Percentiles rank a stretch among this genome's conserved stretches.
Conservation (phyloP, 768 basidiomycete genomes). For the Inosperma sp. region DNA sequence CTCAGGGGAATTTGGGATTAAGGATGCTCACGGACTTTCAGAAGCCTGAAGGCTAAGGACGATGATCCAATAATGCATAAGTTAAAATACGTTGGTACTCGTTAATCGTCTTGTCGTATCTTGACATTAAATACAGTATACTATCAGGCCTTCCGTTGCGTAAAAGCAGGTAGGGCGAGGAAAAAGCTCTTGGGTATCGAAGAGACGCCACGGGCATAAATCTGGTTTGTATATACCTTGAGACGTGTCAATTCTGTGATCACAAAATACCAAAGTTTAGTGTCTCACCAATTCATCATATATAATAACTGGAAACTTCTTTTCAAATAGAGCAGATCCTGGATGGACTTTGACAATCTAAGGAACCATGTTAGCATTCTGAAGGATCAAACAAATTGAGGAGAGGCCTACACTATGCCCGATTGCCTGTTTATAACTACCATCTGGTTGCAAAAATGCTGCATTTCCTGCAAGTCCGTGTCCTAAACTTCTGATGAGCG, state of each 20-base stretch:
- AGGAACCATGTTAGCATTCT: not conserved
- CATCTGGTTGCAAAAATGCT: constrained; percentile 81
- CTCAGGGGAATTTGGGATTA: no score
- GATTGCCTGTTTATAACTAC: constrained; percentile 79
- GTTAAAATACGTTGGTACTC: no score
- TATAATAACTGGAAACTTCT: constrained; percentile 81
- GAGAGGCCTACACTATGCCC: constrained; percentile 53
- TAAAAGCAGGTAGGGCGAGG: constrained; percentile 20
- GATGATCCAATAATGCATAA: no score
- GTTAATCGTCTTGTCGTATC: no score
- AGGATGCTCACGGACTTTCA: no score
- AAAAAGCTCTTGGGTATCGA: constrained; percentile 58
- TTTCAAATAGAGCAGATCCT: constrained; percentile 73
- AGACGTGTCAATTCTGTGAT: not conserved
- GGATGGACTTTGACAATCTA: constrained; percentile 88
- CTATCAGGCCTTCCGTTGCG: constrained; percentile 20
- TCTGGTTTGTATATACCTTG: constrained; percentile 74
- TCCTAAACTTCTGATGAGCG: constrained; percentile 66
- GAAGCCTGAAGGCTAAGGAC: no score
- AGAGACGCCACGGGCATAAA: constrained; percentile 92
- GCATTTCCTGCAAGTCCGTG: constrained; percentile 78
- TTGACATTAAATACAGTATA: not conserved
- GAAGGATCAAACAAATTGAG: not conserved
- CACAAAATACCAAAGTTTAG: constrained; percentile 3
- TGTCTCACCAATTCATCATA: constrained; percentile 86